Base-by-base conservation (phyloP, 1,139 yeast species). In the Taphrina wiesneri region DNA sequence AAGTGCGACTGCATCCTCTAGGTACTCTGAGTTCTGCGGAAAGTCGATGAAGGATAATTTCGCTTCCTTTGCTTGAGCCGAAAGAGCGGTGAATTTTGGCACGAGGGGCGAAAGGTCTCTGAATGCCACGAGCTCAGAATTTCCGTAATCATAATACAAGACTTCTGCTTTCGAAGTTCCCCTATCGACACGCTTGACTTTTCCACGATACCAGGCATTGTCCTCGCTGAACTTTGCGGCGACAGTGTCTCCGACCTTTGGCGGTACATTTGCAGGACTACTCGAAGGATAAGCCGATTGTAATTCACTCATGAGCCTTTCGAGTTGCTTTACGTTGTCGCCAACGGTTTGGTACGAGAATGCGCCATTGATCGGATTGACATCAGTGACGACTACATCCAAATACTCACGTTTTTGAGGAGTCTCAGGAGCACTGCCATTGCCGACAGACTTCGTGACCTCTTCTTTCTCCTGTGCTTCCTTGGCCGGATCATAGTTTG, bases 131-230 rank as follows among this genome's bases (percentile, higher is more conserved):
- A 75, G 74, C 71, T 85, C 87, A 54, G 79, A 73, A 65, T 84
- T 83, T 59, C 93, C 93, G 70, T 84, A 85, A 74, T 88, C 95
- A 67, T 87, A 75, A 70, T 86, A 86, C 71, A 82, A 81, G 25
- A 87, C 86, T 60, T 82, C 81, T 71, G 77, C 84, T 68, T 77
- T 77, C 67, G 77, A 77, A 34, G 81, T 73, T 7, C 81, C 71
- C 70, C 81, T 81, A 70, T 87, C 89, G 69, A 79, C 79, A 17
- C 79, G 76, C 17, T 81, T 67, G 53, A 88, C 83, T 69, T 77
- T 52, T 11, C 65, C 69, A 7, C 68, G 65, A 30, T 80, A 19
- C 86, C 92, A 74, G 92, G 83, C 76, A 83, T 85, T 74, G 75
- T 86, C 72, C 82, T 83, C 84, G 7, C 81, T 77, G 68, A 81